Evolutionary conservation across 768 basidiomycete species (phyloP).

Genomic region (Termitomyces bulborhizus): DNA sequence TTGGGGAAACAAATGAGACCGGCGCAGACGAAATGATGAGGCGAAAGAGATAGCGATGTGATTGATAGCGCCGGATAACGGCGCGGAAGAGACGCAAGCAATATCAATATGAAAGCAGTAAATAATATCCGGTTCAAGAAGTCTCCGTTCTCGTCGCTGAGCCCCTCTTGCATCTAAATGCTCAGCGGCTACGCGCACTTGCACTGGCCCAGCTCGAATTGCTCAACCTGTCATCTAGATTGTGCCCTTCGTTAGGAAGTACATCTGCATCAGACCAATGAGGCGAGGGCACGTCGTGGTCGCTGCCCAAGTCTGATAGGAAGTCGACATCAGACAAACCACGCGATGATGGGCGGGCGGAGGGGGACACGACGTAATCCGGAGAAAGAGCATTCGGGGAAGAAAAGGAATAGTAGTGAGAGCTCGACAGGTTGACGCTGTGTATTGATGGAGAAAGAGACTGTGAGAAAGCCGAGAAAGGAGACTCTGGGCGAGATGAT

Average conservation of each 20-base stretch:
- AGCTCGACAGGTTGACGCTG: constrained; percentile 3
- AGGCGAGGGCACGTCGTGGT: constrained; percentile 12
- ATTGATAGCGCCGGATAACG: not conserved
- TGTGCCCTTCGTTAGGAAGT: constrained; percentile 1
- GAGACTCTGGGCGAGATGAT: constrained; percentile 34
- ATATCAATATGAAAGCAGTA: not conserved
- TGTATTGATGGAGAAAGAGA: constrained; percentile 9
- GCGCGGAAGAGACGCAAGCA: not conserved
- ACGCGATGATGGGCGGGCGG: constrained; percentile 10
- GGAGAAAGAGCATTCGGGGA: constrained; percentile 9
- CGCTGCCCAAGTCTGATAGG: constrained; percentile 15
- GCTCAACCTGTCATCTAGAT: constrained; percentile 7
- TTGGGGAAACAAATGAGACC: not conserved
- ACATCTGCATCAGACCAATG: constrained; percentile 6
- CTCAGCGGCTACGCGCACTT: constrained; percentile 8
- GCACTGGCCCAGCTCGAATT: constrained; percentile 19
- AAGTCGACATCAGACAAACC: constrained; percentile 17
- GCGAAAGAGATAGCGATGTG: not conserved
- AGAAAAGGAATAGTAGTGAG: constrained; percentile 15
- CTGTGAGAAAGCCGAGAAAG: constrained; percentile 26
- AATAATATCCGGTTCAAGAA: not conserved
- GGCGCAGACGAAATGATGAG: not conserved
- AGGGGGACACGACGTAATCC: constrained; percentile 2
- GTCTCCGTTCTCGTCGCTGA: not conserved
- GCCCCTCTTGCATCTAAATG: not conserved